These are phyloP conservation scores for Adansonia madagascariensis DNA, from an alignment of 441 rosid genomes.

Conservation along the genomic window DNA sequence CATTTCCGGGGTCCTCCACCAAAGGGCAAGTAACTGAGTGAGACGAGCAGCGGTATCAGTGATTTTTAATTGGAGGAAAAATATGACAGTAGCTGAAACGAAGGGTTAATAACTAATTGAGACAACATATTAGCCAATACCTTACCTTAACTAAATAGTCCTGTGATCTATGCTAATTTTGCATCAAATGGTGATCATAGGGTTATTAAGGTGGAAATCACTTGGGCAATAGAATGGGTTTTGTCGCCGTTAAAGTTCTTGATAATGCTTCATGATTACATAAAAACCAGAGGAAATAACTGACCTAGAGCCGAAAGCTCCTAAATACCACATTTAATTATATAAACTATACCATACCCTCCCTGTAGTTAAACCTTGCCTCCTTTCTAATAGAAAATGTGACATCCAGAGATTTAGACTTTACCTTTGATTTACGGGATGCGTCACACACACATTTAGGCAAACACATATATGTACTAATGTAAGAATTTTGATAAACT, in stretches of 20 bases:
- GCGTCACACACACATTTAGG: neutral
- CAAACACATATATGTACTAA: neutral
- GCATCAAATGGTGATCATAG: neutral
- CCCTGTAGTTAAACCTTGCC: neutral
- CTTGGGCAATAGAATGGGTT: neutral
- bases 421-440: neutral
- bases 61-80: neutral
- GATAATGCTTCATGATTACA: neutral
- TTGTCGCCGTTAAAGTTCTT: neutral
- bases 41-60: slow-evolving; percentile 14
- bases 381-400: neutral
- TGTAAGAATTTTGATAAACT: neutral
- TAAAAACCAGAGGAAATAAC: neutral
- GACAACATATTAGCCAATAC: neutral
- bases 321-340: neutral
- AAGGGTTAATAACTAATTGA: neutral
- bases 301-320: neutral
- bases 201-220: neutral
- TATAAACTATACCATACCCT: neutral
- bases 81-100: neutral
- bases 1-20: slow-evolving; percentile 99
- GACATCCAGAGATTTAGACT: neutral
- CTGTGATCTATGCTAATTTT: neutral
- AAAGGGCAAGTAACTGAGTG: slow-evolving; percentile 93
- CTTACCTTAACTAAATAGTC: neutral